These are phyloP conservation scores for Mycena rosella DNA, from an alignment of 768 basidiomycete species.

Conservation along the genomic window DNA sequence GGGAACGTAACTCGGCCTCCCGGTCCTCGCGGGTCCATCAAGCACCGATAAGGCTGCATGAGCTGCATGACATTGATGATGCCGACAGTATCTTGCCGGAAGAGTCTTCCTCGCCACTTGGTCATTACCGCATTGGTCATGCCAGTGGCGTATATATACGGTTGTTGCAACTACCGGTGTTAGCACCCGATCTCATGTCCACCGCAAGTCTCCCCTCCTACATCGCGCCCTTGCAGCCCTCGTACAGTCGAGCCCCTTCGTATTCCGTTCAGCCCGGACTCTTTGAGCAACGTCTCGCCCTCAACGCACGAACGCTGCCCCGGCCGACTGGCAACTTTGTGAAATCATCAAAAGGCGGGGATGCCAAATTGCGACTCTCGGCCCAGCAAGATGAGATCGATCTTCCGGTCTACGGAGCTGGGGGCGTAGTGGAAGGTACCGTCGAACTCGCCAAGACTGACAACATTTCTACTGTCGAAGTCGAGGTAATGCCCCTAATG, in stretches of 20 bases:
- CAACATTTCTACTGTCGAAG: slow-evolving; percentile 70
- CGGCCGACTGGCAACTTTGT: slow-evolving; percentile 64
- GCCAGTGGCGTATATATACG: slow-evolving; percentile 4
- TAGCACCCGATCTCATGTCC: slow-evolving; percentile 52
- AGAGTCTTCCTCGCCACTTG: background rate
- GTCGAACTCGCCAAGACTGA: slow-evolving; percentile 69
- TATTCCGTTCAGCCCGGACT: slow-evolving; percentile 69
- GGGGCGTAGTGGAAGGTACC: slow-evolving; percentile 64
- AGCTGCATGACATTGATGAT: background rate
- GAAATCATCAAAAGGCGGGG: slow-evolving; percentile 70
- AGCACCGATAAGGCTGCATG: background rate
- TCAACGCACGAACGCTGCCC: slow-evolving; percentile 53
- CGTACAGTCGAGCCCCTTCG: slow-evolving; percentile 54
- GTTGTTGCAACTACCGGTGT: background rate
- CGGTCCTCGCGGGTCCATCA: too few relatives aligned
- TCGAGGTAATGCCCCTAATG: slow-evolving; percentile 60
- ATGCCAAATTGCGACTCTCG: slow-evolving; percentile 61
- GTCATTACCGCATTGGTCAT: slow-evolving; percentile 29
- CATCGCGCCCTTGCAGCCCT: slow-evolving; percentile 46
- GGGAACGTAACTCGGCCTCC: too few relatives aligned
- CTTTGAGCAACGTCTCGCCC: slow-evolving; percentile 66
- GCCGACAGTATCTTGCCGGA: background rate
- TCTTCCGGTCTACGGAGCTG: slow-evolving; percentile 71
- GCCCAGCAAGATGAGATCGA: slow-evolving; percentile 64
- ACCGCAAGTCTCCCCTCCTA: slow-evolving; percentile 68